These are phyloP conservation scores for Globisporangium radiosum DNA, from an alignment of 352 stramenopile species.

Conservation along the genomic window DNA sequence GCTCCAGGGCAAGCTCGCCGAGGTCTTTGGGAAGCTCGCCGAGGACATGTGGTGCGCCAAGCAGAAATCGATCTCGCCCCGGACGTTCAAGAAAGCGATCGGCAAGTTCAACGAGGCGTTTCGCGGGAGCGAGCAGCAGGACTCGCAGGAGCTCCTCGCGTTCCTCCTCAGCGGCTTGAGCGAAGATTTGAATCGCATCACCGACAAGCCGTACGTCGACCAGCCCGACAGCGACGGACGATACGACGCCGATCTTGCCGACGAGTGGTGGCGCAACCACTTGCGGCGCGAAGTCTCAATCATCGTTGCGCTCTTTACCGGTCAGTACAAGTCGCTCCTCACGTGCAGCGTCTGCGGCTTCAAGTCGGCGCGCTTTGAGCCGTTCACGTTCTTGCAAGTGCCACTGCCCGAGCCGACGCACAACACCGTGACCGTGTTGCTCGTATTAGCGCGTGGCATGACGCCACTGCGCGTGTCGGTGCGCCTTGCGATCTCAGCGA, in stretches of 20 bases:
- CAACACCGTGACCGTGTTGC: conserved; percentile 72
- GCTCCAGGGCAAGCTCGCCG: conserved; percentile 91
- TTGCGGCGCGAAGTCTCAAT: conserved; percentile 97
- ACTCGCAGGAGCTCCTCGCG: conserved; percentile 95
- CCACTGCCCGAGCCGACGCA: conserved; percentile 83
- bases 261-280: conserved; percentile 99
- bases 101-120: conserved; percentile 96
- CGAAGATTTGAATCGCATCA: conserved; percentile 98
- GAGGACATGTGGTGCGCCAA: conserved; percentile 95
- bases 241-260: conserved; percentile 95
- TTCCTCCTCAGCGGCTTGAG: conserved; percentile 96
- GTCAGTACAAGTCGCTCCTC: conserved; percentile 98
- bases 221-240: conserved; percentile 96
- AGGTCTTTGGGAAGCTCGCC: conserved; percentile 93
- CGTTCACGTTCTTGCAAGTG: conserved; percentile 89
- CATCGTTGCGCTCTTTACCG: conserved; percentile 98
- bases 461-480: conserved; percentile 78
- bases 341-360: conserved; percentile 96
- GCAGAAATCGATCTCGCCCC: conserved; percentile 88
- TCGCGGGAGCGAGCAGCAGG: conserved; percentile 96
- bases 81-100: conserved; percentile 92
- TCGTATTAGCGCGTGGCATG: conserved; percentile 68
- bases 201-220: conserved; percentile 96
- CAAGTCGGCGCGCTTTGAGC: conserved; percentile 90
- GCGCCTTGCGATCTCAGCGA: conserved; percentile 72